phyloP scores from a whole-genome alignment of 257 asterid species.

The Lithospermum erythrorhizon region DNA sequence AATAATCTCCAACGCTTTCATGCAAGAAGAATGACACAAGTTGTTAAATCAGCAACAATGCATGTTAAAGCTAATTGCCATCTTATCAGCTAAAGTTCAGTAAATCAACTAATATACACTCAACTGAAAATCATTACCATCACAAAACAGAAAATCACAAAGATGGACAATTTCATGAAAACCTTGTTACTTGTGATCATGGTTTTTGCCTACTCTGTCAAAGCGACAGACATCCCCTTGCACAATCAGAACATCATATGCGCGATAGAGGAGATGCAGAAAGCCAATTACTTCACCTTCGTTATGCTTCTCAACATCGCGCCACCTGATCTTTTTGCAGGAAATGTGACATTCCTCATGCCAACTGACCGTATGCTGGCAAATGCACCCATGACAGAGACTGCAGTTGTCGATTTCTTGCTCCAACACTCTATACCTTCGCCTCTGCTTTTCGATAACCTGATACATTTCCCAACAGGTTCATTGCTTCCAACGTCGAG shows the following conservation, averaged over 20 bases:
- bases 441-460: constrained; percentile 47
- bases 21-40: constrained; percentile 30
- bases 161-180: not conserved
- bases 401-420: constrained; percentile 36
- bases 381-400: constrained; percentile 16
- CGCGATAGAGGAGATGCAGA: constrained; percentile 61
- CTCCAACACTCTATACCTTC: constrained; percentile 63
- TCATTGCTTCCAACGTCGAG: constrained; percentile 55
- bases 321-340: constrained; percentile 23
- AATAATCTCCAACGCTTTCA: constrained; percentile 11
- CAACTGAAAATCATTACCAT: not conserved
- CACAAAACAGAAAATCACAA: not conserved
- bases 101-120: not conserved
- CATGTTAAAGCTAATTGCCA: constrained; percentile 30
- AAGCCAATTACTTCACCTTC: constrained; percentile 61
- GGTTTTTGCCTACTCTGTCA: constrained; percentile 8
- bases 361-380: constrained; percentile 53
- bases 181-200: not conserved
- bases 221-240: constrained; percentile 2
- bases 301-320: constrained; percentile 69
- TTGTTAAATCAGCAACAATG: constrained; percentile 38
- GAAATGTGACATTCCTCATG: constrained; percentile 61
- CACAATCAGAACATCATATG: constrained; percentile 13
- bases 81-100: not conserved
- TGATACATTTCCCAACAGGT: constrained; percentile 49